These are phyloP conservation scores for Scedosporium dehoogii DNA, from an alignment of 2,329 filamentous ascomycete genomes.

Conservation along the genomic window DNA sequence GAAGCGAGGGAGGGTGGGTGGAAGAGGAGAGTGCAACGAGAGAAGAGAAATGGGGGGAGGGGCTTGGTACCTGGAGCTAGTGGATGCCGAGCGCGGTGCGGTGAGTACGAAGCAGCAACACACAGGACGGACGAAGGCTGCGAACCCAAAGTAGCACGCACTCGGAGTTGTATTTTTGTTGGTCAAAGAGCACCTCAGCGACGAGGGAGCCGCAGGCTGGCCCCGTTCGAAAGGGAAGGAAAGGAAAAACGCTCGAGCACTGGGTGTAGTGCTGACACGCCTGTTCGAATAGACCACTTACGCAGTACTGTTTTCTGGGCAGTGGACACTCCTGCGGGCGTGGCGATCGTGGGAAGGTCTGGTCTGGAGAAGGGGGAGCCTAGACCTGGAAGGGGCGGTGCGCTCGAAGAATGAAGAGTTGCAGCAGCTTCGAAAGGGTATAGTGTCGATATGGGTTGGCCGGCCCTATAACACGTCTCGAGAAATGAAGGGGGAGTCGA, in stretches of 20 bases:
- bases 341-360: neutral
- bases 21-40: neutral
- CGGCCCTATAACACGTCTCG: neutral
- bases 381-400: neutral
- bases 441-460: neutral
- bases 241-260: neutral
- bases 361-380: neutral
- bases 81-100: conserved; percentile 2
- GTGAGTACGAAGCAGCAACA: neutral
- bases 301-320: neutral
- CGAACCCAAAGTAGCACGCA: neutral
- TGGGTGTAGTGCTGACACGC: neutral
- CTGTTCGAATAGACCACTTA: neutral
- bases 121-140: neutral
- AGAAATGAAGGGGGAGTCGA: neutral
- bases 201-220: neutral
- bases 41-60: neutral
- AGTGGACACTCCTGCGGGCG: neutral
- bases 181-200: conserved; percentile 1
- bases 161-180: neutral
- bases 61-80: conserved; percentile 7
- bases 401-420: neutral
- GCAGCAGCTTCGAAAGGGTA: conserved; percentile 2
- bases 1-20: neutral
- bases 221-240: neutral